Conservation (phyloP, 495 filamentous ascomycete species). For the Annulohypoxylon stygium region DNA sequence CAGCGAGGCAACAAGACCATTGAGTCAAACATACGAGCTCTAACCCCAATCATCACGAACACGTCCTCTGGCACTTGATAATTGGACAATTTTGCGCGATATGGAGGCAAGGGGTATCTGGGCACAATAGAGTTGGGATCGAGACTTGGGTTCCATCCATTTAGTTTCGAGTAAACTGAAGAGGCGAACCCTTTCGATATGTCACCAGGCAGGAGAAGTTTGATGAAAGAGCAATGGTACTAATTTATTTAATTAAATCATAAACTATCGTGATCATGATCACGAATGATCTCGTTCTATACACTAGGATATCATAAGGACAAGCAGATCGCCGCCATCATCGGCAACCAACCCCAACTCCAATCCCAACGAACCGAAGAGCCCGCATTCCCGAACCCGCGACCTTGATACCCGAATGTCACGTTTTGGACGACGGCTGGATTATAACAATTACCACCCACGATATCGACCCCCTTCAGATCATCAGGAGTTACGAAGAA, state of each 20-base stretch:
- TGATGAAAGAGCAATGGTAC: not conserved
- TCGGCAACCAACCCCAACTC: slow-evolving; percentile 33
- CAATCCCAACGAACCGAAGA: not conserved
- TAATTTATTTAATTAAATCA: not conserved
- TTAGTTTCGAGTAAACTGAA: too few species aligned
- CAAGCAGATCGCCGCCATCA: slow-evolving; percentile 21
- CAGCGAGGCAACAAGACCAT: too few species aligned
- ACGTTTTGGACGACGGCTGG: slow-evolving; percentile 71
- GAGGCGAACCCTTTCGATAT: not conserved
- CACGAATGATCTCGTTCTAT: not conserved
- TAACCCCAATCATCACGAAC: too few species aligned
- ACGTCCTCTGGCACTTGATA: too few species aligned
- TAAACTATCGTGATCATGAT: not conserved
- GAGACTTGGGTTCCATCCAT: not conserved
- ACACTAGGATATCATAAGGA: not conserved
- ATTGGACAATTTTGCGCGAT: too few species aligned
- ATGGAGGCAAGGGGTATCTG: too few species aligned
- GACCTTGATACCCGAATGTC: slow-evolving; percentile 75
- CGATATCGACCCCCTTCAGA: slow-evolving; percentile 73
- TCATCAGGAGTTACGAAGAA: slow-evolving; percentile 82
- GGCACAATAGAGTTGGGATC: too few species aligned
- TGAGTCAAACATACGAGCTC: too few species aligned
- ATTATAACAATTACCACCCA: slow-evolving; percentile 78
- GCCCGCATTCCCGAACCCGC: slow-evolving; percentile 59
- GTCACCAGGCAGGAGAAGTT: not conserved